Evolutionary conservation across 768 basidiomycete genomes (phyloP).

Genomic region (Pleurotus sapidus): DNA sequence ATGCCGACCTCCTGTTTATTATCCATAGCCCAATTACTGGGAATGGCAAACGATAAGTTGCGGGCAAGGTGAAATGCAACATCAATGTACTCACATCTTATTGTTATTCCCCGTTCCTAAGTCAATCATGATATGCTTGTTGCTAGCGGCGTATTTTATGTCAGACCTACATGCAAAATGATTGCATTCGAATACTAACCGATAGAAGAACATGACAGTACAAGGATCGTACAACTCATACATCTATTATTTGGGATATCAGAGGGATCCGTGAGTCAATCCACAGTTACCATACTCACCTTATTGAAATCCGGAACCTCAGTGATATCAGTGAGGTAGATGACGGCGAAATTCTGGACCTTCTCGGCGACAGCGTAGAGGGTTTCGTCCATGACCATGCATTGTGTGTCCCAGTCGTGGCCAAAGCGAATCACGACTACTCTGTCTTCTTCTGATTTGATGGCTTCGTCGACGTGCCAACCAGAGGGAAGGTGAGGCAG

Average conservation of each 20-base stretch:
- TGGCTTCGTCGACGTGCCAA: slow-evolving; percentile 99
- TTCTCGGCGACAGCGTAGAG: slow-evolving; percentile 90
- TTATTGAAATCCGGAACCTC: slow-evolving; percentile 99
- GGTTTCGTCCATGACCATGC: slow-evolving; percentile 99
- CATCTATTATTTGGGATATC: slow-evolving; percentile 57
- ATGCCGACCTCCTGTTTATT: slow-evolving; percentile 90
- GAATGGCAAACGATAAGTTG: not conserved
- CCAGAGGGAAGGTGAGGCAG: slow-evolving; percentile 86
- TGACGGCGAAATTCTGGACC: slow-evolving; percentile 98
- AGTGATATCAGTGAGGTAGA: slow-evolving; percentile 93
- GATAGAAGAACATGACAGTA: slow-evolving; percentile 98
- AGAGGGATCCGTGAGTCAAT: not conserved
- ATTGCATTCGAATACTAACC: slow-evolving; percentile 45
- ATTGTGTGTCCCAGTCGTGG: slow-evolving; percentile 89
- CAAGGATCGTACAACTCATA: slow-evolving; percentile 98
- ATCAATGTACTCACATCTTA: slow-evolving; percentile 74
- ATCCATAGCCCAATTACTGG: slow-evolving; percentile 97
- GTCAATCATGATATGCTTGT: slow-evolving; percentile 99
- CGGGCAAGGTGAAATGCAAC: not conserved
- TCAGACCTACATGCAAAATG: not conserved
- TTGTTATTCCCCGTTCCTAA: slow-evolving; percentile 99
- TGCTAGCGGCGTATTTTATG: slow-evolving; percentile 42
- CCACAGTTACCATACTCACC: slow-evolving; percentile 38
- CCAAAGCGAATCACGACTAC: slow-evolving; percentile 95
- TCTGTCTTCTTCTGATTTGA: slow-evolving; percentile 96